A percentile compares a stretch with the other conserved stretches of the same genome.
Evolutionary conservation across 2,329 filamentous ascomycete genomes (phyloP).

Genomic region (Nectriaceae sp.): DNA sequence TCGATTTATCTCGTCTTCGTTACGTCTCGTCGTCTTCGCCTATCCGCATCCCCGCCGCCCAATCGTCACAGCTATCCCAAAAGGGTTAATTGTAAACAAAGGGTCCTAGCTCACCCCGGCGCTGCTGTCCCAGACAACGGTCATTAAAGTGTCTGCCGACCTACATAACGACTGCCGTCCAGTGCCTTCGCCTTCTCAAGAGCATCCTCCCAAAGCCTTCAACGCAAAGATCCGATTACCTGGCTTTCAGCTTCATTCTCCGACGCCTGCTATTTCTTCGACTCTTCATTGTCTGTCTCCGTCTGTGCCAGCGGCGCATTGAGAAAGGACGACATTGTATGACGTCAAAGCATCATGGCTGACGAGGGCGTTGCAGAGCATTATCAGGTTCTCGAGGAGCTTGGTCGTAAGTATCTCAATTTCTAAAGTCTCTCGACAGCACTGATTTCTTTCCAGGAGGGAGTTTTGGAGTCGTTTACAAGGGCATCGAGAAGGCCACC

Average conservation of each 20-base stretch:
- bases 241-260: slow-evolving; percentile 4
- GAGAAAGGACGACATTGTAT: slow-evolving; percentile 20
- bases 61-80: slow-evolving; percentile 31
- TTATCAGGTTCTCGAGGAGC: slow-evolving; percentile 94
- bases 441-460: slow-evolving; percentile 64
- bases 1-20: background rate
- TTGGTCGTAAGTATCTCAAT: slow-evolving; percentile 72
- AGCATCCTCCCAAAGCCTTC: background rate
- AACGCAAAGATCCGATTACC: background rate
- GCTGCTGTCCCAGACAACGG: slow-evolving; percentile 39
- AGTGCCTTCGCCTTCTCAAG: background rate
- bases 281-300: slow-evolving; percentile 9
- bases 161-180: slow-evolving; percentile 15
- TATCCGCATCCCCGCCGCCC: slow-evolving; percentile 8
- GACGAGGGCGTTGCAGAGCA: slow-evolving; percentile 74
- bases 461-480: slow-evolving; percentile 96
- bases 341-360: slow-evolving; percentile 47
- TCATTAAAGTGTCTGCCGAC: slow-evolving; percentile 14
- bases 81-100: slow-evolving; percentile 45
- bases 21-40: slow-evolving; percentile 6
- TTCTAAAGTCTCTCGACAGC: background rate
- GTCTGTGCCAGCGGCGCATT: slow-evolving; percentile 3
- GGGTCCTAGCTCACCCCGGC: slow-evolving; percentile 26
- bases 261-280: slow-evolving; percentile 5
- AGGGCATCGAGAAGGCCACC: slow-evolving; percentile 87